These are phyloP conservation scores for Colletotrichum destructivum DNA, from an alignment of 2,329 filamentous ascomycete species.

Conservation along the genomic window DNA sequence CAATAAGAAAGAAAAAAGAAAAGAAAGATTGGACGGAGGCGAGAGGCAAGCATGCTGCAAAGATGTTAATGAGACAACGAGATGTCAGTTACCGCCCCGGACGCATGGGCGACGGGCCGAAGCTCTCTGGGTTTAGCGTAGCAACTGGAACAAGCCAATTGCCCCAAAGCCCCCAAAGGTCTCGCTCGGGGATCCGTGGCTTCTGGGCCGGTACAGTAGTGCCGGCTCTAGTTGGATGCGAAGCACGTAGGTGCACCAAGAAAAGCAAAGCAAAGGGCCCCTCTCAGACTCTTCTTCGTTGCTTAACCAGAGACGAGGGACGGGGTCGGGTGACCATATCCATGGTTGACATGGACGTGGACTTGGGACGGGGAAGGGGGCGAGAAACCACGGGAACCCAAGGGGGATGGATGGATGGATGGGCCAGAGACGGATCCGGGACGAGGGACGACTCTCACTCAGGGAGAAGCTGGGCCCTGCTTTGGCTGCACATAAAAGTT, in stretches of 20 bases:
- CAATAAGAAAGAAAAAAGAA: conserved; percentile 38
- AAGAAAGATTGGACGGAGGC: conserved; percentile 41
- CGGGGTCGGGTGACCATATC: conserved; percentile 11
- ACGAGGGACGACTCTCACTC: too few relatives aligned
- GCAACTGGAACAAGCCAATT: conserved; percentile 24
- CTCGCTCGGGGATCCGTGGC: conserved; percentile 35
- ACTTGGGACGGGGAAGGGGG: conserved; percentile 13
- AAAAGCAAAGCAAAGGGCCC: conserved; percentile 30
- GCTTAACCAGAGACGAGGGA: conserved; percentile 21
- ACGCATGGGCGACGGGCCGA: conserved; percentile 39
- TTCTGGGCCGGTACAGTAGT: conserved; percentile 40
- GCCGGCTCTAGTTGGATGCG: conserved; percentile 34
- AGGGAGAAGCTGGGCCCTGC: not conserved
- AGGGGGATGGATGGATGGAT: not conserved
- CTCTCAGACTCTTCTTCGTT: conserved; percentile 13
- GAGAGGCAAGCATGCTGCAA: conserved; percentile 31
- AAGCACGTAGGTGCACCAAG: conserved; percentile 25
- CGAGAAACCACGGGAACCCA: too few relatives aligned
- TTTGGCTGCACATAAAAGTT: not conserved
- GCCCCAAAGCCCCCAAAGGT: conserved; percentile 13
- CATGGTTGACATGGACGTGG: conserved; percentile 17
- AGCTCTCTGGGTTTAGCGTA: conserved; percentile 36
- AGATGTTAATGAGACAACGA: conserved; percentile 41
- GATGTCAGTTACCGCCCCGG: conserved; percentile 42
- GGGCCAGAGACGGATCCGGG: conserved; percentile 2